These are phyloP conservation scores for Cryptomeria japonica DNA, from an alignment of 75 land plant genomes.

Conservation along the genomic window DNA sequence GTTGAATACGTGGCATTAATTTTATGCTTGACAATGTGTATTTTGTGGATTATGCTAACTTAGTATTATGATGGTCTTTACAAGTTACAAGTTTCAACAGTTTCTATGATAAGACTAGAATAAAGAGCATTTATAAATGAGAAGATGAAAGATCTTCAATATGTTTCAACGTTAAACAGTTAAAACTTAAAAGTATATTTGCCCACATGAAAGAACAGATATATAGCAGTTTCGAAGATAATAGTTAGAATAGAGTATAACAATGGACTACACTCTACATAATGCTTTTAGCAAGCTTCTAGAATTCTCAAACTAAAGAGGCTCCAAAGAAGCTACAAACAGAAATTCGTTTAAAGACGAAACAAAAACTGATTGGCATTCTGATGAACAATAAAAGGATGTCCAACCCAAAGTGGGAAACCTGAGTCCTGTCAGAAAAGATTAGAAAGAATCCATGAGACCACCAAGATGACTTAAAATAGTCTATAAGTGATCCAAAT, in stretches of 20 bases:
- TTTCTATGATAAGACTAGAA: neutral
- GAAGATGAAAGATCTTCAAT: neutral
- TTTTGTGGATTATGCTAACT: too few relatives aligned
- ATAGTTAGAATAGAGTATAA: neutral
- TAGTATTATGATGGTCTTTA: too few relatives aligned
- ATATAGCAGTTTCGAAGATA: neutral
- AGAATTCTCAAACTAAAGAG: neutral
- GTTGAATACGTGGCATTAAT: too few relatives aligned
- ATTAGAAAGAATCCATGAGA: too few relatives aligned
- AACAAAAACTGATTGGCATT: too few relatives aligned
- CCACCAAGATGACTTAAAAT: too few relatives aligned
- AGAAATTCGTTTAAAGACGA: neutral
- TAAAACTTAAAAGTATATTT: too few relatives aligned
- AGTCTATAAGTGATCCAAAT: too few relatives aligned
- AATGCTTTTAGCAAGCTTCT: neutral
- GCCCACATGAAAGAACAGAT: neutral
- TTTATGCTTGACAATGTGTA: too few relatives aligned
- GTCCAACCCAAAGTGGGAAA: too few relatives aligned
- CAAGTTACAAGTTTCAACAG: neutral
- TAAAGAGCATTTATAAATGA: neutral
- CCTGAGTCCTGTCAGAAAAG: too few relatives aligned
- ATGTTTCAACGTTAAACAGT: neutral
- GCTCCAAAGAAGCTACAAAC: neutral
- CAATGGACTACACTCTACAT: neutral
- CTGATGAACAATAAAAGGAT: too few relatives aligned